Base-by-base conservation (phyloP, 2,329 filamentous ascomycete species). In the Drechmeria coniospora region DNA sequence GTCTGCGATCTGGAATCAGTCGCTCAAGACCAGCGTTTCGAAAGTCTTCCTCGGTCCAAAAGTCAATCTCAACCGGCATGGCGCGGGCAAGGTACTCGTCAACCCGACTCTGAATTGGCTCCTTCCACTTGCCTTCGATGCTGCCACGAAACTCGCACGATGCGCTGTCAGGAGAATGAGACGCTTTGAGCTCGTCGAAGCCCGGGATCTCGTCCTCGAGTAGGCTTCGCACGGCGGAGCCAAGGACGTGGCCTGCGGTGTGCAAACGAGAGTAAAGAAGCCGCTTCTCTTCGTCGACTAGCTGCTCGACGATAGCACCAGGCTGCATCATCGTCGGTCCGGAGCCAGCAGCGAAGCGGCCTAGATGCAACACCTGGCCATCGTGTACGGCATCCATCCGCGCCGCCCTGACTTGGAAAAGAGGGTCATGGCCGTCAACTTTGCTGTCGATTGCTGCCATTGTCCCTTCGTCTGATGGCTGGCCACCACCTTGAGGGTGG, bases 401-500 rank as follows among this genome's bases (percentile, higher is more conserved):
- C 14, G 71, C 76, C 2, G 64, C 53, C 3, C 49, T 50, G 7
- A 80, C 69, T 13, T 56, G 42, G 37, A 79, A 33, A 8, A 20
- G 22, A 3, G 20, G 11, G 15, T 3, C 12, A n/a, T n/a, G 5
- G 12, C n/a, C 22, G 18, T 21, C 74, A 2, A 63, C 51, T 4
- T 48, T 50, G 6, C 78, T 67, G 13, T 56, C 41, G 37, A 78
- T 30, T 12, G 39, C 36, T 1, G 49, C 51, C 35, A 82, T 76
- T 22, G 44, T 52, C 13, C 78, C 78, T 8, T 62, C 57, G 35
- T 83, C 78, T 0, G 68, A 74, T 1, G 78, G 78, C 41, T 83
- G 78, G 6, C 78, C 78, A 33, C 78, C 78, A 13, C 78, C 78
- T 47, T 83, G 78, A 0, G 74, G 70, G 35, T 83, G 74, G 50